These are phyloP conservation scores for Dryas drummondii DNA, from an alignment of 306 rosid genomes.

Conservation along the genomic window DNA sequence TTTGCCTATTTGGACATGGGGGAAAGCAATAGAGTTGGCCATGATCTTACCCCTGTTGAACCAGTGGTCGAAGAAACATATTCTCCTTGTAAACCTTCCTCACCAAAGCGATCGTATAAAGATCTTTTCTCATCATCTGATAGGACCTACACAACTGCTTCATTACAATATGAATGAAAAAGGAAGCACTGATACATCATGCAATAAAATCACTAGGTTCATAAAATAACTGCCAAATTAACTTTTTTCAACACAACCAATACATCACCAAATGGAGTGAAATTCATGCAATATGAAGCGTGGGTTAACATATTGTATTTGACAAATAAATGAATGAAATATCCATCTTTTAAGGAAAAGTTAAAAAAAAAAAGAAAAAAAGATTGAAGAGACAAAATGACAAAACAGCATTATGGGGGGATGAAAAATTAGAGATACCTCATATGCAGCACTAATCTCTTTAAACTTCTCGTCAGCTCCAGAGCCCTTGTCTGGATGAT, in stretches of 20 bases:
- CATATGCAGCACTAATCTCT: slow-evolving; percentile 94
- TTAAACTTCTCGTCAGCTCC: slow-evolving; percentile 94
- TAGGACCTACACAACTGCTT: slow-evolving; percentile 78
- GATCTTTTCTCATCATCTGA: slow-evolving; percentile 97
- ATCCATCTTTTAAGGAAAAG: background rate
- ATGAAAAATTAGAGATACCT: slow-evolving; percentile 51
- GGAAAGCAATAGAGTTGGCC: slow-evolving; percentile 12
- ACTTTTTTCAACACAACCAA: slow-evolving; percentile 15
- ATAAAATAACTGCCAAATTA: background rate
- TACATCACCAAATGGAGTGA: slow-evolving; percentile 14
- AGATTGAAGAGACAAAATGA: background rate
- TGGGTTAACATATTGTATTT: background rate
- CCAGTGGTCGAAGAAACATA: slow-evolving; percentile 48
- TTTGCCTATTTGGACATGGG: slow-evolving; percentile 1
- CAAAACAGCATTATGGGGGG: background rate
- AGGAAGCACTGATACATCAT: slow-evolving; percentile 20
- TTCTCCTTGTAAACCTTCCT: slow-evolving; percentile 82
- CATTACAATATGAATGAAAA: slow-evolving; percentile 51
- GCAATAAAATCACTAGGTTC: slow-evolving; percentile 17
- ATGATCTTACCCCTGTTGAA: slow-evolving; percentile 66
- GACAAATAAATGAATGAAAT: background rate
- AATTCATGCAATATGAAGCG: background rate
- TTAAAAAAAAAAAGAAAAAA: background rate
- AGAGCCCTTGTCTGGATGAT: slow-evolving; percentile 86
- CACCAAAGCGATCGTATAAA: slow-evolving; percentile 88